phyloP scores from a whole-genome alignment of 768 basidiomycete genomes.

The Cystofilobasidium bisporidii region DNA sequence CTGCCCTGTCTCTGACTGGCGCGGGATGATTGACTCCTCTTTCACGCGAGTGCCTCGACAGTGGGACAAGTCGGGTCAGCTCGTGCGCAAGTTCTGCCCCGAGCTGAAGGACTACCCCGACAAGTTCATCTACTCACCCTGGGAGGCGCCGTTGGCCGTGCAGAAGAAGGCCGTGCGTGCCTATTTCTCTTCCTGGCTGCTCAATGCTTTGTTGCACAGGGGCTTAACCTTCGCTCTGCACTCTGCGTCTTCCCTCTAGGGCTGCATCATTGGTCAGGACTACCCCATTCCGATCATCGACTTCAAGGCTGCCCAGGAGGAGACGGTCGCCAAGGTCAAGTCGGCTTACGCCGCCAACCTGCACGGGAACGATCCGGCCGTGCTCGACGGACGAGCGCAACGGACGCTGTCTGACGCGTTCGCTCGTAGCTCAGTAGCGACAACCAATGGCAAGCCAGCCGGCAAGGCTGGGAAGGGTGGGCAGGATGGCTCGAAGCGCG shows the following conservation, averaged over 20 bases:
- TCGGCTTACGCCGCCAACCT: conserved; percentile 38
- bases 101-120: conserved; percentile 42
- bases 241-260: conserved; percentile 15
- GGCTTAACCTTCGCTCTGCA: too few relatives aligned
- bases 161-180: conserved; percentile 35
- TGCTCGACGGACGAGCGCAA: conserved; percentile 38
- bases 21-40: too few relatives aligned
- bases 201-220: background rate
- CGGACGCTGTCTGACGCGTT: conserved; percentile 32
- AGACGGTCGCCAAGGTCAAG: conserved; percentile 37
- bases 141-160: conserved; percentile 36
- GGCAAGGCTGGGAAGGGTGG: conserved; percentile 26
- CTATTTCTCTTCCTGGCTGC: background rate
- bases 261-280: conserved; percentile 40
- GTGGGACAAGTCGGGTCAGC: conserved; percentile 39
- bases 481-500: conserved; percentile 29
- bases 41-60: too few relatives aligned
- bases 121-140: conserved; percentile 43
- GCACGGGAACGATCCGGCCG: conserved; percentile 36
- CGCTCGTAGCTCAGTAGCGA: conserved; percentile 29
- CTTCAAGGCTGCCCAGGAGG: conserved; percentile 37
- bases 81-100: conserved; percentile 41
- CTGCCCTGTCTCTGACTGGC: too few relatives aligned
- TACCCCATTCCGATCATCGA: conserved; percentile 41
- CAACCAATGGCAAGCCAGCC: conserved; percentile 17